These are phyloP conservation scores for Claviceps maximensis DNA, from an alignment of 2,329 filamentous ascomycete species.

Conservation along the genomic window DNA sequence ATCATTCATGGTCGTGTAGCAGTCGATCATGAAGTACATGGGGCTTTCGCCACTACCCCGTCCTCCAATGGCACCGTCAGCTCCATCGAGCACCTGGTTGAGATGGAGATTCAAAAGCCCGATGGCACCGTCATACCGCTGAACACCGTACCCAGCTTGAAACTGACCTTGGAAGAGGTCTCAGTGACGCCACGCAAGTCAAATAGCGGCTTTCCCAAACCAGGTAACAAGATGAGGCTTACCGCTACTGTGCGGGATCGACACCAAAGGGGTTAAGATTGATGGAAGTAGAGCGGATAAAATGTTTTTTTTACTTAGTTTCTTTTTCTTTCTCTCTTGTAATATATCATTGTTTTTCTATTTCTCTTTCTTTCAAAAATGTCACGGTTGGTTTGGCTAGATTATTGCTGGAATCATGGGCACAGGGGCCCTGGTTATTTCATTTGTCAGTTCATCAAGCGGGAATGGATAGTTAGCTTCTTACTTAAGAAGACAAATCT, in stretches of 20 bases:
- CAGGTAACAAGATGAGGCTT: conserved; percentile 8
- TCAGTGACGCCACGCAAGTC: conserved; percentile 14
- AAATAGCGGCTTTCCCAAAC: conserved; percentile 16
- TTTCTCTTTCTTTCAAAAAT: too few relatives aligned
- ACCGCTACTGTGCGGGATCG: not conserved
- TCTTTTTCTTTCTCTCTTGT: not conserved
- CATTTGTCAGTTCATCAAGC: too few relatives aligned
- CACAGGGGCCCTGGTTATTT: too few relatives aligned
- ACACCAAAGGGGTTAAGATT: not conserved
- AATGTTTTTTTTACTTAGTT: not conserved
- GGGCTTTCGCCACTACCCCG: not conserved
- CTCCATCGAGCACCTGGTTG: conserved; percentile 1
- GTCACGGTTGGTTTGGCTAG: too few relatives aligned
- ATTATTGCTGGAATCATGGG: too few relatives aligned
- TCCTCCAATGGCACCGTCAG: conserved; percentile 1
- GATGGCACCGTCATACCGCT: conserved; percentile 19
- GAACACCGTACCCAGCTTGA: conserved; percentile 21
- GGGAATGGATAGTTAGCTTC: too few relatives aligned
- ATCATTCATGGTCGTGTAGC: conserved; percentile 22
- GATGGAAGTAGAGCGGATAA: not conserved
- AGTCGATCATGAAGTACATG: conserved; percentile 28
- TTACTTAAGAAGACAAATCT: too few relatives aligned
- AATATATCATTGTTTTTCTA: too few relatives aligned
- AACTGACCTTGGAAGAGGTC: conserved; percentile 23
- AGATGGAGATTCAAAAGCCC: conserved; percentile 11